A percentile compares a stretch with the other conserved stretches of the same genome.
Evolutionary conservation across 192 early-diverging fungal species (phyloP).

Genomic region (Entomortierella parvispora): DNA sequence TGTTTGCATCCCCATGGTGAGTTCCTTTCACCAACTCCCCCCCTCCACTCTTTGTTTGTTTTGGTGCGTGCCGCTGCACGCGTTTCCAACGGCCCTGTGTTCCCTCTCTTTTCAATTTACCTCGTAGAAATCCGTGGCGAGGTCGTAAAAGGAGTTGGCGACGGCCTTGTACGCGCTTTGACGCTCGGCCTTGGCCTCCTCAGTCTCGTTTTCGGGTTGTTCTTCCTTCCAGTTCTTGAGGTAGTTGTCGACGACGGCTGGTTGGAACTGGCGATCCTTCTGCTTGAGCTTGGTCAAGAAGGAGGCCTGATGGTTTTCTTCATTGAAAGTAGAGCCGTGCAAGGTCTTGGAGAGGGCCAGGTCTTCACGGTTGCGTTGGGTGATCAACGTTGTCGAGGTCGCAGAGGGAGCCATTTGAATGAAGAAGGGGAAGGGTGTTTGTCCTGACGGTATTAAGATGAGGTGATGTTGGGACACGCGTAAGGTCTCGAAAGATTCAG

Average conservation of each 20-base stretch:
- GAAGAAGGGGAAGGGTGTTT: background rate
- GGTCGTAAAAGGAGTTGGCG: constrained; percentile 86
- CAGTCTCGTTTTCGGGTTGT: constrained; percentile 61
- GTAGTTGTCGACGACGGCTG: constrained; percentile 75
- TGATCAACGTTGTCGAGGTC: constrained; percentile 25
- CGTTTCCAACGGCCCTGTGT: no score
- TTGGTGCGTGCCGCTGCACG: no score
- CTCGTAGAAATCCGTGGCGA: constrained; percentile 88
- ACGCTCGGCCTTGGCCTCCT: constrained; percentile 64
- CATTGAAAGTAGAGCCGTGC: constrained; percentile 58
- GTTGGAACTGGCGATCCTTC: constrained; percentile 76
- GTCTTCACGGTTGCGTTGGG: constrained; percentile 57
- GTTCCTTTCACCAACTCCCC: no score
- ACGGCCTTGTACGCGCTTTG: constrained; percentile 70
- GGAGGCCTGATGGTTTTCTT: constrained; percentile 28
- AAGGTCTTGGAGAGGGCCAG: constrained; percentile 61
- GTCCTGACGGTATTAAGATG: background rate
- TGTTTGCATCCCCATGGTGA: no score
- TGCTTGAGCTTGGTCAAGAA: constrained; percentile 61
- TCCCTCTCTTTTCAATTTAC: no score
- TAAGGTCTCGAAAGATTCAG: background rate
- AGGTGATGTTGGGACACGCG: no score
- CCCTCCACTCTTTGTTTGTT: background rate
- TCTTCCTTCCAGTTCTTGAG: constrained; percentile 74
- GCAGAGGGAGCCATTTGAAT: constrained; percentile 25